Conservation (phyloP, 192 early-diverging fungal genomes). For the Backusella tarrabulga region DNA sequence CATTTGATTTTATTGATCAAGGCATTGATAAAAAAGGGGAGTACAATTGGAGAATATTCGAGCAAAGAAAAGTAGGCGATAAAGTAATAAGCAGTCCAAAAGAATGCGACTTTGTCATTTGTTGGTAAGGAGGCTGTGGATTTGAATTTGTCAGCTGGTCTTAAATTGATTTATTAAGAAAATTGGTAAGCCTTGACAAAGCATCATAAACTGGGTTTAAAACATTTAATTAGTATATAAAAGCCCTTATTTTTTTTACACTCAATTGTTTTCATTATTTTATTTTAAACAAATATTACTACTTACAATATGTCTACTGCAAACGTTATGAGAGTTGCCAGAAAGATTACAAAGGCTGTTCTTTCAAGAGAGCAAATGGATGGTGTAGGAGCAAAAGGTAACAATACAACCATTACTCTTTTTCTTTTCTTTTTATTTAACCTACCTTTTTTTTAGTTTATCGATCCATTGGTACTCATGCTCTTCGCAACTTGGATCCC, state of each 20-base stretch:
- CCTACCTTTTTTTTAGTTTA: slow-evolving; percentile 51
- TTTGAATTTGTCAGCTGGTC: not conserved
- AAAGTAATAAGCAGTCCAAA: not conserved
- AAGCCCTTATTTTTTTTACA: not conserved
- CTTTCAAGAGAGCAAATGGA: slow-evolving; percentile 61
- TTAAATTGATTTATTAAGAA: not conserved
- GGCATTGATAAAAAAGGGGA: not conserved
- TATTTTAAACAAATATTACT: not conserved
- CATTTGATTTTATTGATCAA: not conserved
- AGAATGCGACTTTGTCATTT: not conserved
- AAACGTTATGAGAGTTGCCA: slow-evolving; percentile 18
- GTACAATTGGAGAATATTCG: not conserved
- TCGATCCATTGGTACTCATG: slow-evolving; percentile 65
- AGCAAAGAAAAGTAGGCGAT: not conserved
- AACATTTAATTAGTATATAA: not conserved
- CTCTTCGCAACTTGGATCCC: slow-evolving; percentile 78
- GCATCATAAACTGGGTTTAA: not conserved
- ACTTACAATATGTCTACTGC: not conserved
- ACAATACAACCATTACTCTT: not conserved
- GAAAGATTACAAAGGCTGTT: slow-evolving; percentile 42
- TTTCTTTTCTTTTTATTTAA: not conserved
- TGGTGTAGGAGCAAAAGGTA: slow-evolving; percentile 72
- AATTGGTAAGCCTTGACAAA: slow-evolving; percentile 3
- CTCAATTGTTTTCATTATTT: not conserved
- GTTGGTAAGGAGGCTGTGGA: too few species aligned